These are phyloP conservation scores for Paramecium caudatum DNA, from an alignment of 73 alveolate species.

Conservation along the genomic window DNA sequence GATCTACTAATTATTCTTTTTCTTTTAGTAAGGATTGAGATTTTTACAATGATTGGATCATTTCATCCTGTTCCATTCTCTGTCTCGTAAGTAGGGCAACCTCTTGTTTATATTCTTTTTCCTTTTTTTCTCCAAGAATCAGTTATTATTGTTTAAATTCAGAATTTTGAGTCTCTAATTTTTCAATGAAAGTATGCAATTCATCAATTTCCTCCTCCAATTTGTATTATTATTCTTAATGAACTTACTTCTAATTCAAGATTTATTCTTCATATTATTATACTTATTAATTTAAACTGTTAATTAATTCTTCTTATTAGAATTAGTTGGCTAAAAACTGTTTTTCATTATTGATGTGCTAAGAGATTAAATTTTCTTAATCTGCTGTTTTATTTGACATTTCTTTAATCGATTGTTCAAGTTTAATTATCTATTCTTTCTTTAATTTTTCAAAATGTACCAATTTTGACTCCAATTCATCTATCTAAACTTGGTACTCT, in stretches of 20 bases:
- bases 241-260: neutral
- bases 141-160: neutral
- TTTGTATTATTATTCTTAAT: neutral
- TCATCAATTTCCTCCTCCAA: neutral
- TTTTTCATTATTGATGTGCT: neutral
- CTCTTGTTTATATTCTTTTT: neutral
- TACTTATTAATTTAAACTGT: neutral
- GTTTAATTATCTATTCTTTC: too few species aligned
- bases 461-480: too few species aligned
- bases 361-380: neutral
- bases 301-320: neutral
- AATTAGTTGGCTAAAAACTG: neutral
- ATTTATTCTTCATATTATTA: neutral
- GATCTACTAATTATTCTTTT: neutral
- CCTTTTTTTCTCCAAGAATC: neutral
- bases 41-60: neutral
- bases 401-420: neutral
- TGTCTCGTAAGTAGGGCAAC: neutral
- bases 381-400: neutral
- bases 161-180: neutral
- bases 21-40: constrained; percentile 3
- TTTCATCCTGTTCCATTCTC: constrained; percentile 1
- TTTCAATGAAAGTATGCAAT: neutral
- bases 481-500: too few species aligned
- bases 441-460: too few species aligned